A percentile compares a stretch with the other conserved stretches of the same genome.
Evolutionary conservation across 352 stramenopile species (phyloP).

Genomic region (Pythium folliculosum): DNA sequence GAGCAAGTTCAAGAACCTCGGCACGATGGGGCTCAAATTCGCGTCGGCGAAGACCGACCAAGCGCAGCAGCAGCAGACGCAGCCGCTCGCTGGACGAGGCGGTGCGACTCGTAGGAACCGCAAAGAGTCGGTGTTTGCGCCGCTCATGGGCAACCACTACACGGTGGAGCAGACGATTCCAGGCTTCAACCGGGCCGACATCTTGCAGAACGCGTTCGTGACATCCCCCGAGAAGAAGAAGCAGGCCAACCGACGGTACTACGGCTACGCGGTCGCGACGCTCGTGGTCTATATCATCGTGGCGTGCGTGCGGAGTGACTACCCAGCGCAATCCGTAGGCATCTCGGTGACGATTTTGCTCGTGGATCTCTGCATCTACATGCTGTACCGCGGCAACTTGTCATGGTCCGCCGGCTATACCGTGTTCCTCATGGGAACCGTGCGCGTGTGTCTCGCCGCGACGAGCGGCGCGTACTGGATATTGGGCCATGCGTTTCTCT

Average conservation of each 20-base stretch:
- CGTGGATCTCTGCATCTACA: slow-evolving; percentile 74
- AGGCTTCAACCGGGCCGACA: slow-evolving; percentile 71
- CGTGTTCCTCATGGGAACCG: slow-evolving; percentile 72
- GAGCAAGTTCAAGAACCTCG: slow-evolving; percentile 83
- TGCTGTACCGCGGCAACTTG: slow-evolving; percentile 65
- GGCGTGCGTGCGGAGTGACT: slow-evolving; percentile 51
- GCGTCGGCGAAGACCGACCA: slow-evolving; percentile 46
- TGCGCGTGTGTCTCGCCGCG: slow-evolving; percentile 67
- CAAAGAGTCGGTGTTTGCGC: slow-evolving; percentile 73
- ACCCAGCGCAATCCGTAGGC: slow-evolving; percentile 58
- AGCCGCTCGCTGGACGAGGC: background rate
- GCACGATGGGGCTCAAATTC: slow-evolving; percentile 74
- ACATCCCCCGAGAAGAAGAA: slow-evolving; percentile 51
- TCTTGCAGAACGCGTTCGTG: slow-evolving; percentile 80
- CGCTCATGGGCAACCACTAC: slow-evolving; percentile 79
- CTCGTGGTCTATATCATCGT: slow-evolving; percentile 68
- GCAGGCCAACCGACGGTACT: slow-evolving; percentile 55
- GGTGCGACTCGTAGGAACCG: slow-evolving; percentile 29
- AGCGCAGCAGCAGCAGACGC: slow-evolving; percentile 1
- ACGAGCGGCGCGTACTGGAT: slow-evolving; percentile 81
- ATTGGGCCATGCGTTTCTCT: slow-evolving; percentile 74
- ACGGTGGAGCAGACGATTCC: slow-evolving; percentile 75
- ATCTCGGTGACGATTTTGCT: slow-evolving; percentile 70
- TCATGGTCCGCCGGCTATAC: slow-evolving; percentile 83
- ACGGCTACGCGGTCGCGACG: slow-evolving; percentile 44